Conservation (phyloP, 495 filamentous ascomycete genomes). For the Aspergillus egyptiacus region DNA sequence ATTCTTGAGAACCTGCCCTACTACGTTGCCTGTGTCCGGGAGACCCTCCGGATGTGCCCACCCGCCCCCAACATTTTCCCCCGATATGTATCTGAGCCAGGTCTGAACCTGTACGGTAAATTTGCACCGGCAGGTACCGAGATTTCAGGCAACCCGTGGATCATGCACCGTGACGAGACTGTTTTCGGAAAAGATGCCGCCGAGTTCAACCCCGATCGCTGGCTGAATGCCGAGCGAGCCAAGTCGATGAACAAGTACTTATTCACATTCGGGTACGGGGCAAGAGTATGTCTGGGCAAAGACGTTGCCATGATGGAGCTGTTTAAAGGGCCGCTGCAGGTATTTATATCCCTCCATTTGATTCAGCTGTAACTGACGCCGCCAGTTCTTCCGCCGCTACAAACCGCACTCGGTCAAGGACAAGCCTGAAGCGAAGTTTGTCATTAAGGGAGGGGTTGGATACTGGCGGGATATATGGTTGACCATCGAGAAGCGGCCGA, state of each 20-base stretch:
- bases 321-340: slow-evolving; percentile 47
- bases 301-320: slow-evolving; percentile 54
- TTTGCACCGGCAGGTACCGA: slow-evolving; percentile 53
- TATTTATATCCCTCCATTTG: slow-evolving; percentile 19
- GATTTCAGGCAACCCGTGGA: slow-evolving; percentile 50
- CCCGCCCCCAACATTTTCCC: slow-evolving; percentile 45
- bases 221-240: slow-evolving; percentile 39
- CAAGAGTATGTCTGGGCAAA: slow-evolving; percentile 48
- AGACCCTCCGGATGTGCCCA: slow-evolving; percentile 50
- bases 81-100: slow-evolving; percentile 44
- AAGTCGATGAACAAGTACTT: slow-evolving; percentile 47
- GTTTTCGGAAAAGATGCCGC: slow-evolving; percentile 47
- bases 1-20: slow-evolving; percentile 43
- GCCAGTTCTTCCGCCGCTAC: slow-evolving; percentile 35
- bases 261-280: slow-evolving; percentile 50
- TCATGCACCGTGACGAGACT: slow-evolving; percentile 44
- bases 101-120: slow-evolving; percentile 47
- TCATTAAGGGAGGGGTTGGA: slow-evolving; percentile 44
- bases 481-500: slow-evolving; percentile 31
- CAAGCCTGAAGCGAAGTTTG: slow-evolving; percentile 33
- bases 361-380: slow-evolving; percentile 2
- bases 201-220: slow-evolving; percentile 35
- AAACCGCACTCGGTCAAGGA: slow-evolving; percentile 28
- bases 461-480: slow-evolving; percentile 46
- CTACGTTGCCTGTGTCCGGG: slow-evolving; percentile 44